Base-by-base conservation (phyloP, 371 early-diverging fungal species). In the Actinomortierella ambigua region DNA sequence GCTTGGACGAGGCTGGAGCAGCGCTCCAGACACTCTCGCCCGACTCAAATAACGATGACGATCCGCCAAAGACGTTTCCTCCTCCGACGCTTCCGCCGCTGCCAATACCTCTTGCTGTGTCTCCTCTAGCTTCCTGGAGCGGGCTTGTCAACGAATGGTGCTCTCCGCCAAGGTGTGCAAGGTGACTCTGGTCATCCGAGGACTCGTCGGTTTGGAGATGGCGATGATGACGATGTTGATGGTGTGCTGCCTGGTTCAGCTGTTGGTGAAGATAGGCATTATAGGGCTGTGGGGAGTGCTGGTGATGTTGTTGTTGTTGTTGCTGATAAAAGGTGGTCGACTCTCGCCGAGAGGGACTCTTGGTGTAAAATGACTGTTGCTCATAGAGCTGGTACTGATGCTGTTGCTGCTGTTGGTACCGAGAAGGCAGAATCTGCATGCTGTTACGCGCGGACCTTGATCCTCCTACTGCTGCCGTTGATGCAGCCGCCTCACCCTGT, bases 1-100 rank as follows among this genome's bases (percentile, higher is more conserved):
- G 39, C 26, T 27, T 52, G 0, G 67, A 27, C 6, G 67, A 56
- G 5, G 39, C 15, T 9, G 66, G 66, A 23, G 73, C 62, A 17
- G 59, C 73, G 40, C 73, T 73, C 73, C 73, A 73, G 15, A 73
- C 73, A 57, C 67, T 66, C 48, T 73, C 73, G 18, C 59, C 54
- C 0, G 73, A 73, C 48, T 73, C 73, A 28, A 66, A 73, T 0
- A 73, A 34, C 8, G 69, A 41, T 0, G 69, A 48, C 47, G 34
- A 34, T 6, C 34, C 34, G 34, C 34, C 34, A 34, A 34, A 34
- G 34, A 34, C 11, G 34, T 34, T 34, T 34, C 34, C 34, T 34
- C 7, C 34, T 34, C 34, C 34, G 11, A 34, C 34, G 34, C 11
- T 34, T 11, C 34, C 34, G 34, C 34, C 11, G 34, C 34, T n/a